Conservation (phyloP, 306 rosid genomes). For the Pachyrhizus erosus region DNA sequence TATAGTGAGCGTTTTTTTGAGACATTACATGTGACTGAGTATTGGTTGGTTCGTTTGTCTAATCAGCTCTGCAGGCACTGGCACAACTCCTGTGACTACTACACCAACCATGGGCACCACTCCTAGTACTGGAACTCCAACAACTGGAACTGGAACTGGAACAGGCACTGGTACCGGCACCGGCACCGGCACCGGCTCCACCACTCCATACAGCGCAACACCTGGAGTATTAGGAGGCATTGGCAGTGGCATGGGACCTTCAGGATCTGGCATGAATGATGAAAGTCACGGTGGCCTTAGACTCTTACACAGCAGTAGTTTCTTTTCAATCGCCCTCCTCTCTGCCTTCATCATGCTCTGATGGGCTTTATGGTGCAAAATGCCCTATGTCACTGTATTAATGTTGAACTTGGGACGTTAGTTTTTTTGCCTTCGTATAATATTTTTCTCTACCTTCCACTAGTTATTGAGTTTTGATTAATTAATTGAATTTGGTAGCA, state of each 20-base stretch:
- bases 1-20: neutral
- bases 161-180: constrained; percentile 20
- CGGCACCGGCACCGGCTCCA: neutral
- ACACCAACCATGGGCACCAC: constrained; percentile 42
- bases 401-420: constrained; percentile 53
- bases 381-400: constrained; percentile 47
- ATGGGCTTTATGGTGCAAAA: constrained; percentile 55
- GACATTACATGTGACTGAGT: constrained; percentile 2
- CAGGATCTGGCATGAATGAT: constrained; percentile 77
- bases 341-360: constrained; percentile 61
- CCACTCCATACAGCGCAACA: constrained; percentile 48
- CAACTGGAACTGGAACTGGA: constrained; percentile 18
- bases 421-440: constrained; percentile 42
- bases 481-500: constrained; percentile 29
- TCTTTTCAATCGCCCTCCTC: constrained; percentile 44
- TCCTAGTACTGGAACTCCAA: constrained; percentile 30
- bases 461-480: constrained; percentile 46
- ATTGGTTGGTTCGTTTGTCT: neutral
- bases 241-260: constrained; percentile 71
- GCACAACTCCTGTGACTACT: constrained; percentile 45
- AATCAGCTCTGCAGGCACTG: constrained; percentile 59
- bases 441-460: constrained; percentile 39
- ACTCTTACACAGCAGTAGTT: constrained; percentile 29
- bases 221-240: constrained; percentile 84
- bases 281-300: constrained; percentile 64